Evolutionary conservation across 116 monocot species (phyloP).

Genomic region (Cymodocea nodosa): DNA sequence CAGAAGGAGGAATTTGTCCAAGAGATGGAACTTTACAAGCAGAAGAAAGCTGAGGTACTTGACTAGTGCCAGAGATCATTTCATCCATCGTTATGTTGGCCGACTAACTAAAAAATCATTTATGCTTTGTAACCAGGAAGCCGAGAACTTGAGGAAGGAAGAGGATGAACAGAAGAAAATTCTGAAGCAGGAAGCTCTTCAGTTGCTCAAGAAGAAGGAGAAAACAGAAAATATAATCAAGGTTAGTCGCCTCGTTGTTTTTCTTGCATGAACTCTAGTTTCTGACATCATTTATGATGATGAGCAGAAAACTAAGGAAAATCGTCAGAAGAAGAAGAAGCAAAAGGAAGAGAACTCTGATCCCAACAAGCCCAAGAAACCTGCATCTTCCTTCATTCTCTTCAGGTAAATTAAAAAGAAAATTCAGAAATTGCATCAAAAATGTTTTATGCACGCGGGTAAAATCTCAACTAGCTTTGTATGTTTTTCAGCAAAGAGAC

Average conservation of each 20-base stretch:
- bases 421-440: not conserved
- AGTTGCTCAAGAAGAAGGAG: constrained; percentile 89
- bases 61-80: not conserved
- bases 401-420: constrained; percentile 32
- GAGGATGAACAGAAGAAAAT: constrained; percentile 60
- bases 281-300: not conserved
- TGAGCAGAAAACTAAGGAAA: constrained; percentile 58
- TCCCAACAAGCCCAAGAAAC: constrained; percentile 82
- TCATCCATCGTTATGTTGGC: not conserved
- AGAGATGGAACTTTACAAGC: constrained; percentile 52
- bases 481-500: constrained; percentile 50
- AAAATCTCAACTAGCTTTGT: not conserved
- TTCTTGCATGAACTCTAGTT: not conserved
- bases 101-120: not conserved
- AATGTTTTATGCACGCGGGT: not conserved
- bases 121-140: constrained; percentile 37
- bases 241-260: constrained; percentile 13
- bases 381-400: constrained; percentile 53
- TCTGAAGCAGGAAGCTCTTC: constrained; percentile 85
- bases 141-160: constrained; percentile 35
- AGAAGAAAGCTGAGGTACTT: constrained; percentile 47
- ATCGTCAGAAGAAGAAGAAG: constrained; percentile 35
- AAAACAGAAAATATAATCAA: constrained; percentile 78
- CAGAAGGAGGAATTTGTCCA: constrained; percentile 42
- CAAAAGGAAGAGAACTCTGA: constrained; percentile 32